Conservation (phyloP, 139 green algal genomes). For the Diplosphaera chodatii region DNA sequence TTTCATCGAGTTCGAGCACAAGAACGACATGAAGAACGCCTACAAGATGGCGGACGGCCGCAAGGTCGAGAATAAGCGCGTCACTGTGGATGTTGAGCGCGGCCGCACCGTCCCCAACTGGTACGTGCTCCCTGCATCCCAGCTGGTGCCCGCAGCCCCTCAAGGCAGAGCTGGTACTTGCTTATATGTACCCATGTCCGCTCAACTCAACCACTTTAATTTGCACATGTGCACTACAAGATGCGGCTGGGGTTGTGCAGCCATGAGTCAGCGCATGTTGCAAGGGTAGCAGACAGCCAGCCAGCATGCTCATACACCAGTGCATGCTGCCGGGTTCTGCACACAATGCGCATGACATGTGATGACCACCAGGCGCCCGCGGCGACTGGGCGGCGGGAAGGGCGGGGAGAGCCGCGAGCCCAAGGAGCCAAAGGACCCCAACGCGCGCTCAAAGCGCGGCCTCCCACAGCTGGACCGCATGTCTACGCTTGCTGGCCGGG, state of each 20-base stretch:
- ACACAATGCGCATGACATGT: neutral
- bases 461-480: neutral
- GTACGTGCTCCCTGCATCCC: constrained; percentile 23
- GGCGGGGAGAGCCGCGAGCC: constrained; percentile 56
- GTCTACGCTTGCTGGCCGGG: neutral
- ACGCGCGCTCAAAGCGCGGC: neutral
- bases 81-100: constrained; percentile 83
- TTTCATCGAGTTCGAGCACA: constrained; percentile 88
- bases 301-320: too few relatives aligned
- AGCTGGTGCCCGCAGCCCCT: too few relatives aligned
- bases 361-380: constrained; percentile 44
- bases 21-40: constrained; percentile 88
- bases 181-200: too few relatives aligned
- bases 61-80: constrained; percentile 69
- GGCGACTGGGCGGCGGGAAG: constrained; percentile 68
- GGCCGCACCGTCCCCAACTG: constrained; percentile 82
- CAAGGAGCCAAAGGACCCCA: constrained; percentile 49
- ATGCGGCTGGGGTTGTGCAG: too few relatives aligned
- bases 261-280: too few relatives aligned
- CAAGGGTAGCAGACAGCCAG: too few relatives aligned
- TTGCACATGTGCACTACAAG: too few relatives aligned
- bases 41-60: constrained; percentile 79
- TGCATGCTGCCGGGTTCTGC: too few relatives aligned
- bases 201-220: too few relatives aligned
- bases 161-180: too few relatives aligned